Evolutionary conservation across 768 basidiomycete species (phyloP).

Genomic region (Tremella yokohamensis): DNA sequence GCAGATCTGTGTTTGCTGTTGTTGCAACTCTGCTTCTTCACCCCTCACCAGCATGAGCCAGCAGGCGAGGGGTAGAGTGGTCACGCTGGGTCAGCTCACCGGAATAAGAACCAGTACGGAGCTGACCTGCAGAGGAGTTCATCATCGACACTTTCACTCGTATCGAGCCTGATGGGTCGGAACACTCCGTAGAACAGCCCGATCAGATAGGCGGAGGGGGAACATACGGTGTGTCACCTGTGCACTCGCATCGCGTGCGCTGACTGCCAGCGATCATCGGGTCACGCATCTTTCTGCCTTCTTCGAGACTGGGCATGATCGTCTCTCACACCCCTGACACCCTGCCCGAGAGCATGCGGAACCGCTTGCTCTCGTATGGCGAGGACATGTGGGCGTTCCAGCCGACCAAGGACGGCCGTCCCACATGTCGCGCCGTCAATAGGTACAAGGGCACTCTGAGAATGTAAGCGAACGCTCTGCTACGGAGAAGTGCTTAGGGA

Average conservation of each 20-base stretch:
- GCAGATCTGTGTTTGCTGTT: no score
- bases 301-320: conserved; percentile 30
- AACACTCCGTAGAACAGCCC: conserved; percentile 22
- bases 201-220: conserved; percentile 43
- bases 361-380: conserved; percentile 19
- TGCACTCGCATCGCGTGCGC: background rate
- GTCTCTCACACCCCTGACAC: conserved; percentile 26
- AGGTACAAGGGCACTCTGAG: conserved; percentile 22
- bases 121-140: conserved; percentile 25
- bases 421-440: conserved; percentile 31
- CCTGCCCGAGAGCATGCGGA: conserved; percentile 15
- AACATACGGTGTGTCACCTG: conserved; percentile 23
- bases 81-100: background rate
- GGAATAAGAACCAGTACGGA: no score
- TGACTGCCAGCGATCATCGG: conserved; percentile 30
- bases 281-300: conserved; percentile 32
- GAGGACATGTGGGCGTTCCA: conserved; percentile 29
- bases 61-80: background rate
- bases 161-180: conserved; percentile 26
- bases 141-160: conserved; percentile 40
- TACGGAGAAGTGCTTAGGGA: background rate
- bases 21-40: no score
- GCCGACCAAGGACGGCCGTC: conserved; percentile 21
- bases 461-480: conserved; percentile 11
- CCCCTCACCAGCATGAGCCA: no score